Percentiles rank a stretch among this genome's conserved stretches.
phyloP scores from a whole-genome alignment of 169 alveolate species.

The Plasmodium inui region DNA sequence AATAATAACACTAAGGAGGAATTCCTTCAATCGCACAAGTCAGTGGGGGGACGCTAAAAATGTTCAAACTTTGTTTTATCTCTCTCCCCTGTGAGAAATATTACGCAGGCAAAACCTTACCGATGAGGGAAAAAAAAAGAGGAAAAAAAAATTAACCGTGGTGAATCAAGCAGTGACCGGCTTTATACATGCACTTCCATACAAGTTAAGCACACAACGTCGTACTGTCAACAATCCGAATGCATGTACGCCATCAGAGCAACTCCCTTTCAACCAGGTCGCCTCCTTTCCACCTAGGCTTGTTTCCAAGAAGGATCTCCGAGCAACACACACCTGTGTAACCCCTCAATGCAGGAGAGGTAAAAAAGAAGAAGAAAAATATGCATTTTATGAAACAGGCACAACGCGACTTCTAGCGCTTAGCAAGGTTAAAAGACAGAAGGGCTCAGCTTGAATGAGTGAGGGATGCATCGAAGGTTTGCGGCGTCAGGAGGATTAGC shows the following conservation, averaged over 20 bases:
- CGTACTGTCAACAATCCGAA: not conserved
- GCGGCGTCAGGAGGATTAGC: too few relatives aligned
- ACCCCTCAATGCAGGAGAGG: not conserved
- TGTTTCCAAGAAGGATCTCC: not conserved
- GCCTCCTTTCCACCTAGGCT: not conserved
- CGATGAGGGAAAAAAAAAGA: not conserved
- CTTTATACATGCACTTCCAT: not conserved
- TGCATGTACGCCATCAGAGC: not conserved
- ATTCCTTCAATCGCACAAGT: not conserved
- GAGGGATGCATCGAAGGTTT: not conserved
- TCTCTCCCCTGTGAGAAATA: not conserved
- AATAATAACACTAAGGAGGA: not conserved
- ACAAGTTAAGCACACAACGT: not conserved
- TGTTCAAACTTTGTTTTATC: not conserved
- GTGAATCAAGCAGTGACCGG: not conserved
- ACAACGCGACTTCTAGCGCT: not conserved
- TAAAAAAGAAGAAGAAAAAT: not conserved
- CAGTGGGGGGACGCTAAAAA: not conserved
- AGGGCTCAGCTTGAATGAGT: not conserved
- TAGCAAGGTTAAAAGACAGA: not conserved
- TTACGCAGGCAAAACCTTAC: not conserved
- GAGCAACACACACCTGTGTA: slow-evolving; percentile 1
- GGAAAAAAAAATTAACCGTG: not conserved
- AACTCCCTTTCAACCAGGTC: not conserved
- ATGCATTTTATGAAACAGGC: not conserved